These are phyloP conservation scores for Kodamaea laetipori DNA, from an alignment of 805 yeast genomes.

Conservation along the genomic window DNA sequence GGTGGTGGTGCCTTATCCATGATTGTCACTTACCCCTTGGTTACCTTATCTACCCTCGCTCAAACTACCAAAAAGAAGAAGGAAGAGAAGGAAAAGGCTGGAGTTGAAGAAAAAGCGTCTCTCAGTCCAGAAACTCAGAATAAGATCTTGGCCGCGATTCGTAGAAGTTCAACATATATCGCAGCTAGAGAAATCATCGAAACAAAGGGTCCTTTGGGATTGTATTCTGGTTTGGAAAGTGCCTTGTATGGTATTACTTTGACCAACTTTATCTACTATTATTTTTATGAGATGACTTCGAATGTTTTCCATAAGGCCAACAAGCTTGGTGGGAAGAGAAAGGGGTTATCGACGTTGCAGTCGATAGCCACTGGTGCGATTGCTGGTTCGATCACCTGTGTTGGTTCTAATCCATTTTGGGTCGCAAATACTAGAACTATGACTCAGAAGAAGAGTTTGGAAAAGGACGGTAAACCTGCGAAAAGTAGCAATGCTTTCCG, in stretches of 20 bases:
- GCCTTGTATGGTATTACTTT: constrained; percentile 84
- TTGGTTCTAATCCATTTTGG: constrained; percentile 89
- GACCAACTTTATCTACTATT: constrained; percentile 87
- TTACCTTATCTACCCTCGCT: constrained; percentile 83
- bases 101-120: constrained; percentile 13
- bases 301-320: constrained; percentile 45
- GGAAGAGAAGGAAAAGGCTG: constrained; percentile 15
- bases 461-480: constrained; percentile 20
- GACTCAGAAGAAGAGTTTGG: constrained; percentile 44
- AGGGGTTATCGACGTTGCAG: constrained; percentile 60
- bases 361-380: constrained; percentile 77
- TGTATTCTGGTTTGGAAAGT: constrained; percentile 84
- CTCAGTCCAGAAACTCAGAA: constrained; percentile 19
- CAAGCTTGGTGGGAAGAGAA: constrained; percentile 23
- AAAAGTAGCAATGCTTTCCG: constrained; percentile 49
- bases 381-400: constrained; percentile 84
- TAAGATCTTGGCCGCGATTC: constrained; percentile 20
- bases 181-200: constrained; percentile 47
- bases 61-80: constrained; percentile 58
- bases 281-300: constrained; percentile 77
- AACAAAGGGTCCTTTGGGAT: constrained; percentile 65
- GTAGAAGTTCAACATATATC: constrained; percentile 21
- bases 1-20: constrained; percentile 89
- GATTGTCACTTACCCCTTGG: constrained; percentile 86
- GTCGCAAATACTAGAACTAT: constrained; percentile 91